Evolutionary conservation across 2,329 filamentous ascomycete genomes (phyloP).

Genomic region (Trichoderma atrobrunneum): DNA sequence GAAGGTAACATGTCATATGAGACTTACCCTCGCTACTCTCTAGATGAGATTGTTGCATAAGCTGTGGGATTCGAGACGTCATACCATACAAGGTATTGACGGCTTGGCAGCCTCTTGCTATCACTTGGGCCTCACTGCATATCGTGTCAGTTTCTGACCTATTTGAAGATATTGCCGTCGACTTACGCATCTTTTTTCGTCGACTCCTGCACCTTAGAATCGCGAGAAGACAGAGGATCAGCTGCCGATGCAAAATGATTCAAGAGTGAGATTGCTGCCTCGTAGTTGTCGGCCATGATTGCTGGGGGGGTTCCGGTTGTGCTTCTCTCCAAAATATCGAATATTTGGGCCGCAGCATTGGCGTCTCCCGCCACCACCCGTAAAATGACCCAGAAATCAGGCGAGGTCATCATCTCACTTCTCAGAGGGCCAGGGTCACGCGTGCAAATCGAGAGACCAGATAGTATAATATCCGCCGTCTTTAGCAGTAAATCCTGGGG

Average conservation of each 20-base stretch:
- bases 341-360: slow-evolving; percentile 73
- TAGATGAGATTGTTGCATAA: slow-evolving; percentile 91
- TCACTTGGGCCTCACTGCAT: slow-evolving; percentile 52
- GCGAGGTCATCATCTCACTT: slow-evolving; percentile 92
- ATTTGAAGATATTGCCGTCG: not conserved
- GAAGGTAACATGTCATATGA: not conserved
- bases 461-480: slow-evolving; percentile 71
- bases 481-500: slow-evolving; percentile 73
- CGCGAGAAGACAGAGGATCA: slow-evolving; percentile 31
- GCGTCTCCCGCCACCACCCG: slow-evolving; percentile 67
- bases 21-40: slow-evolving; percentile 74
- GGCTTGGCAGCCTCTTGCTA: slow-evolving; percentile 75
- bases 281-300: slow-evolving; percentile 94
- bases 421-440: slow-evolving; percentile 72
- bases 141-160: slow-evolving; percentile 39
- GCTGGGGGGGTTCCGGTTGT: slow-evolving; percentile 72
- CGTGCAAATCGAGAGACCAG: slow-evolving; percentile 77
- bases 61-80: slow-evolving; percentile 74
- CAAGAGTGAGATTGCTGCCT: slow-evolving; percentile 76
- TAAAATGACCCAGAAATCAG: slow-evolving; percentile 94
- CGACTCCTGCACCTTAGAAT: not conserved
- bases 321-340: slow-evolving; percentile 79
- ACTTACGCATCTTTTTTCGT: slow-evolving; percentile 1
- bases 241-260: slow-evolving; percentile 88
- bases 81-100: slow-evolving; percentile 79